Percentiles rank a stretch among this genome's conserved stretches.
These are phyloP conservation scores for Pholiota conissans DNA, from an alignment of 768 basidiomycete species.

Conservation along the genomic window DNA sequence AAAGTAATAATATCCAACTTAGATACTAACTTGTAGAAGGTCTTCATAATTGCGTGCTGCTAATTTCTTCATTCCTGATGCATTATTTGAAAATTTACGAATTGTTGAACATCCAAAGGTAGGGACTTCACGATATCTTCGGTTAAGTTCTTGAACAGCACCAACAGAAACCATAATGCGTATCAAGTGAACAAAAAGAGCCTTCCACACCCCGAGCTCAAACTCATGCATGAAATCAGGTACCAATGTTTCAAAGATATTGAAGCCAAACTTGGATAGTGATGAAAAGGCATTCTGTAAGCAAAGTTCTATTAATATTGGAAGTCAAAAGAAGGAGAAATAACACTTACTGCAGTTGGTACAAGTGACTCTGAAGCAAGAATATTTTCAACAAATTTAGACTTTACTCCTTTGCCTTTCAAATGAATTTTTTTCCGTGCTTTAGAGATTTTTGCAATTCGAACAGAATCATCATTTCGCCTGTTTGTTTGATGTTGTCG, in stretches of 20 bases:
- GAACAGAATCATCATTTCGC: background rate
- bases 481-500: background rate
- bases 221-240: conserved; percentile 40
- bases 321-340: background rate
- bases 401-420: background rate
- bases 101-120: conserved; percentile 33
- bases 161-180: conserved; percentile 26
- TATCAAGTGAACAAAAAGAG: conserved; percentile 33
- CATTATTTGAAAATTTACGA: conserved; percentile 28
- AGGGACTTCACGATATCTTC: conserved; percentile 24
- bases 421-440: background rate
- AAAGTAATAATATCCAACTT: background rate
- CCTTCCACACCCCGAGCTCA: conserved; percentile 39
- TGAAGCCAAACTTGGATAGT: conserved; percentile 17
- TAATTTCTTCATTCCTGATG: conserved; percentile 30
- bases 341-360: background rate
- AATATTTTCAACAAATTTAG: background rate
- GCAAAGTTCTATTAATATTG: background rate
- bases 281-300: conserved; percentile 33
- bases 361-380: background rate
- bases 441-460: background rate
- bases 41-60: conserved; percentile 41
- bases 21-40: conserved; percentile 27
- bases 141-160: conserved; percentile 6
- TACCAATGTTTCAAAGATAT: conserved; percentile 29